Base-by-base conservation (phyloP, 2,329 filamentous ascomycete species). In the Plenodomus biglobosus region DNA sequence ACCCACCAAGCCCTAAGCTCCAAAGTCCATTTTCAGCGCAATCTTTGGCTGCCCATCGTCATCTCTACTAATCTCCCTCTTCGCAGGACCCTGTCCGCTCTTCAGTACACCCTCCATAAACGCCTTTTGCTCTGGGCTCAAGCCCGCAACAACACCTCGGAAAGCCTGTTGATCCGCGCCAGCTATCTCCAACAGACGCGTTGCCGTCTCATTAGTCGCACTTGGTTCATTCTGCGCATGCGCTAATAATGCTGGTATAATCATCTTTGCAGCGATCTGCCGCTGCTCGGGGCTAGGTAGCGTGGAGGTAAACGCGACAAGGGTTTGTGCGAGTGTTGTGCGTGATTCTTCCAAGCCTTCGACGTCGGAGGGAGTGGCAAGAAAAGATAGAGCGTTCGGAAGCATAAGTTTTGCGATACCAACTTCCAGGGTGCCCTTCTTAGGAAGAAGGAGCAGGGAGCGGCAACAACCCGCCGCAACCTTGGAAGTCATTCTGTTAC, bases 1-100 rank as follows among this genome's bases (percentile, higher is more conserved):
- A 32, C 13, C 27, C 13, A 8, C 11, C 27, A 3, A 32, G 6
- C 27, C 27, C 15, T 11, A 51, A 15, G 40, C 27, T 16, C 58
- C 57, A 80, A 99, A 97, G 71, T 96, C 81, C 88, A 97, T 95
- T 80, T 95, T 94, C 66, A 99, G 73, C 44, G 90, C 90, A 78
- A 99, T 99, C 55, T 79, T 94, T 11, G 94, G 94, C 71, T 78
- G 76, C 37, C 72, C 76, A 40, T 76, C 75, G 40, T 76, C 74
- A 41, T 83, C 84, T 21, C 76, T 81, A 24, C 76, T 82, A 44
- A 76, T 80, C 48, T 77, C 75, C 49, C 75, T 77, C 42, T 37
- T 73, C 62, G 50, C 66, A 65, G 67, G 58, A 63, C 59, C 62
- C 69, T 74, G 56, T 70, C 82, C 75, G 19, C 80, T 83, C 70